Evolutionary conservation across 2,329 filamentous ascomycete genomes (phyloP), one percentile per base, ranked within the genome.

Genomic region (Xylariaceae sp.): DNA sequence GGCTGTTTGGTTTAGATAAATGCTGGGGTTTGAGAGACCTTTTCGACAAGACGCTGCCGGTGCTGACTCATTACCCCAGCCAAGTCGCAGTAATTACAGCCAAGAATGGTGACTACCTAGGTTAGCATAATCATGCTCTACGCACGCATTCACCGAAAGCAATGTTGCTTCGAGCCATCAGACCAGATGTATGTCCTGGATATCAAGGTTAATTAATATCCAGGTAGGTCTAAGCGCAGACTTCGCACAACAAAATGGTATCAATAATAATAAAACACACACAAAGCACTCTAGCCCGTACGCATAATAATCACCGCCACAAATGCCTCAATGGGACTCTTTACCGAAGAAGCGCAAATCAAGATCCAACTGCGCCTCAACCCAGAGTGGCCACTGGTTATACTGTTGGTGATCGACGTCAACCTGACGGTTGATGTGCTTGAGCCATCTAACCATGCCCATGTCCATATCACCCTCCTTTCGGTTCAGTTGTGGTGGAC

Each of bases 381-480:
- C 82, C 82, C 82, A 85, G 66, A 74, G 55, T 14, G 82, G 82
- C 81, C 80, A 85, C 61, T 74, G 70, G 53, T 84, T 84, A 59
- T 82, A 82, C 19, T 63, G 61, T 46, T 68, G 69, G 51, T 82
- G 75, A 60, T 78, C 76, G 28, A 68, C 69, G 56, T 78, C 76
- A 16, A 85, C 73, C 58, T 76, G 73, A 9, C 71, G 65, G 64
- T 85, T 85, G 29, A 83, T 72, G 51, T 80, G 73, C 64, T 72
- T 76, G 9, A 85, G 74, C 82, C 82, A 85, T 21, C 79, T 71
- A 11, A 73, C 63, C 51, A 80, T 79, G 1, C 80, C 81, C 6
- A 74, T 65, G 53, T 80, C 78, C 51, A 63, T 36, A 21, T 55
- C 53, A 16, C 51, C 58, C 8, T 67, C 46, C 65, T 26, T 71